phyloP scores from a whole-genome alignment of 2,329 filamentous ascomycete genomes.

The Botrytis cinerea region DNA sequence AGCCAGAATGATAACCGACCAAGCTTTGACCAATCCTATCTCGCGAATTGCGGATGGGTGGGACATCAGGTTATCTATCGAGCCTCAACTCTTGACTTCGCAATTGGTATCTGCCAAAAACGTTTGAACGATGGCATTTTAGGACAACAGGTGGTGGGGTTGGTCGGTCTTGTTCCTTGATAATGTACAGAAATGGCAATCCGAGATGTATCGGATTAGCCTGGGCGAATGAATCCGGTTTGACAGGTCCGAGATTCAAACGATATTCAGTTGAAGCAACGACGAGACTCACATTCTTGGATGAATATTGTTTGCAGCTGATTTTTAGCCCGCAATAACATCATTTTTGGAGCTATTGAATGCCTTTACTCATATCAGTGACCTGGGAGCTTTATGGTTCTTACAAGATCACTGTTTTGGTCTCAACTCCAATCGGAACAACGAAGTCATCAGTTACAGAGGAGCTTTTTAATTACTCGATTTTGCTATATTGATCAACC shows the following conservation, averaged over 20 bases:
- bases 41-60: neutral
- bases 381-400: neutral
- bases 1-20: neutral
- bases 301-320: neutral
- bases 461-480: neutral
- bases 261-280: neutral
- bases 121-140: neutral
- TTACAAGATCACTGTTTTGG: neutral
- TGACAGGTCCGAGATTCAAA: neutral
- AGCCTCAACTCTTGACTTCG: neutral
- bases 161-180: neutral
- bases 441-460: neutral
- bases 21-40: neutral
- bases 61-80: neutral
- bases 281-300: neutral
- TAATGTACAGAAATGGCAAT: neutral
- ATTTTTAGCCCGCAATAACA: neutral
- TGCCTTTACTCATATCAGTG: neutral
- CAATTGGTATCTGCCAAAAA: neutral
- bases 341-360: neutral
- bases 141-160: neutral
- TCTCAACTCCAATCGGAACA: neutral
- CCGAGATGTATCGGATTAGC: neutral
- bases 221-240: neutral
- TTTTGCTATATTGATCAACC: neutral